A percentile compares a stretch with the other conserved stretches of the same genome.
Evolutionary conservation across 129 eudicot species (phyloP).

Genomic region (Flaveria robusta): DNA sequence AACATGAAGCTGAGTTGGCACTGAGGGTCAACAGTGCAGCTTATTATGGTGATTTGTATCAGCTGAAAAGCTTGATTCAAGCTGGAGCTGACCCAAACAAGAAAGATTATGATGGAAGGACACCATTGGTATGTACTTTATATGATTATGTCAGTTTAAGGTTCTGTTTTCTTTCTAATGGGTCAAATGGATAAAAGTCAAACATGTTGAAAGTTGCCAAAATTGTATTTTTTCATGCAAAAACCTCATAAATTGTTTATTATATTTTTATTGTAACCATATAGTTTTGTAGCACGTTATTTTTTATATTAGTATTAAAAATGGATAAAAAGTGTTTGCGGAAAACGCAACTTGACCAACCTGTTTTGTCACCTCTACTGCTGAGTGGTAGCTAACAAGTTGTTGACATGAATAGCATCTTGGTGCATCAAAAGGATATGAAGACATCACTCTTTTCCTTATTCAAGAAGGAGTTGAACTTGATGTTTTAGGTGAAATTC

Average conservation of each 20-base stretch:
- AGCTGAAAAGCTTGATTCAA: constrained; percentile 73
- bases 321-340: background rate
- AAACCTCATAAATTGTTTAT: no score
- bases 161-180: background rate
- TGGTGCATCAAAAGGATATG: constrained; percentile 88
- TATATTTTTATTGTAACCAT: background rate
- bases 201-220: background rate
- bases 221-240: background rate
- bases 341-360: background rate
- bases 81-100: constrained; percentile 98
- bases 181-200: background rate
- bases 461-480: constrained; percentile 75
- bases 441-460: constrained; percentile 66
- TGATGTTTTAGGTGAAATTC: constrained; percentile 52
- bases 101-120: constrained; percentile 90
- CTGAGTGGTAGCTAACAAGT: constrained; percentile 20
- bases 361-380: background rate
- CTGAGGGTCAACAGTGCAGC: constrained; percentile 86
- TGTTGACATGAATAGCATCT: constrained; percentile 64
- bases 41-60: constrained; percentile 78
- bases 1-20: constrained; percentile 95
- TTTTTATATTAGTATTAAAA: background rate
- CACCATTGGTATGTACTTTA: constrained; percentile 72
- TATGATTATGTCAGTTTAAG: background rate
- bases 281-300: background rate